phyloP scores from a whole-genome alignment of 2,329 filamentous ascomycete genomes.

The Paraconiothyrium brasiliense region DNA sequence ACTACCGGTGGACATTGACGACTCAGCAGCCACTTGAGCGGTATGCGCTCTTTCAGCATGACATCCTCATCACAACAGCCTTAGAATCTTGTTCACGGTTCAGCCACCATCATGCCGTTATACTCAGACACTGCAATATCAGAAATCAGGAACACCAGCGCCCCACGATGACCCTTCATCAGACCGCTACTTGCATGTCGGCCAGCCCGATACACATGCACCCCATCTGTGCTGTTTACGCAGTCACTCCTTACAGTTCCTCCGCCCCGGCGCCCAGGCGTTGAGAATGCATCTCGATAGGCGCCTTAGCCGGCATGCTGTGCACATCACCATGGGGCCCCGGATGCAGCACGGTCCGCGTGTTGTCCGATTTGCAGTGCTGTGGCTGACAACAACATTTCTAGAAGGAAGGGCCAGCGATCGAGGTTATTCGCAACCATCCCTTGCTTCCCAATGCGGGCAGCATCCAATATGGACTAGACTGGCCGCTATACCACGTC shows the following conservation, averaged over 20 bases:
- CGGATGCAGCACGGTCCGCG: constrained; percentile 20
- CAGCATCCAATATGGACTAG: constrained; percentile 21
- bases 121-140: background rate
- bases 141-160: background rate
- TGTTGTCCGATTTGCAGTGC: constrained; percentile 12
- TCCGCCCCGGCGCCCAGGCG: background rate
- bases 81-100: constrained; percentile 24
- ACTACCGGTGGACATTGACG: constrained; percentile 18
- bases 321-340: constrained; percentile 19
- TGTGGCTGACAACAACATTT: constrained; percentile 16
- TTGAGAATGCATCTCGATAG: constrained; percentile 17
- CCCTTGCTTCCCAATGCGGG: constrained; percentile 37
- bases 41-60: constrained; percentile 22
- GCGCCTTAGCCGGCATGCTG: constrained; percentile 24
- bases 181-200: constrained; percentile 2
- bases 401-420: constrained; percentile 21
- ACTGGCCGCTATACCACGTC: constrained; percentile 25
- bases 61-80: constrained; percentile 20
- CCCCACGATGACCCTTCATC: background rate
- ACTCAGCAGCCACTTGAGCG: constrained; percentile 20
- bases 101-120: constrained; percentile 33
- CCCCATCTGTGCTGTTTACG: background rate
- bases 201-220: constrained; percentile 7
- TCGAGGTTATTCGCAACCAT: constrained; percentile 2
- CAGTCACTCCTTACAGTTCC: constrained; percentile 1